Conservation (phyloP, 2,329 filamentous ascomycete species). For the Chrysosporium keratinophilum region DNA sequence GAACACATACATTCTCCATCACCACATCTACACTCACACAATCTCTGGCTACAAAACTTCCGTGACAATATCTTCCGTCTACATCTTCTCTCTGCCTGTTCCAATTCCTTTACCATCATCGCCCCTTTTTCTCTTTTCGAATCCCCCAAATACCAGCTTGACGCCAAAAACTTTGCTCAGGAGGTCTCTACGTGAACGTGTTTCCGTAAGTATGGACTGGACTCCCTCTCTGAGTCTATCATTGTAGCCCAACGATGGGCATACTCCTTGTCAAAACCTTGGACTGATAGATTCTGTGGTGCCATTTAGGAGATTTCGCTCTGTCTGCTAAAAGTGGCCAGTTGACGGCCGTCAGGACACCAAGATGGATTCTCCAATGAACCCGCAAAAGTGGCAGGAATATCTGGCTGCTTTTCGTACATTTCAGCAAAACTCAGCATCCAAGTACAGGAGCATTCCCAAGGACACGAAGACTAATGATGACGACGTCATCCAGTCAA, state of each 20-base stretch:
- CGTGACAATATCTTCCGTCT: too few species aligned
- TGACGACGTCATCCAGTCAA: neutral
- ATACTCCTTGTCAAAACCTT: neutral
- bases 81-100: too few species aligned
- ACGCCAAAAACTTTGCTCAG: neutral
- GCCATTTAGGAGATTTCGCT: neutral
- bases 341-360: neutral
- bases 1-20: neutral
- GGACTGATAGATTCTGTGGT: neutral
- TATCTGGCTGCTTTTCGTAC: conserved; percentile 1
- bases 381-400: neutral
- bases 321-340: neutral
- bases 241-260: neutral
- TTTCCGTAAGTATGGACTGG: neutral
- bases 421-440: neutral
- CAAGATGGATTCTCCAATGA: conserved; percentile 1
- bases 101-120: too few species aligned
- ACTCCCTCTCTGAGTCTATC: neutral
- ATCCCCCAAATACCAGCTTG: too few species aligned
- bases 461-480: neutral
- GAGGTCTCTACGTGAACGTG: neutral
- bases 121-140: too few species aligned
- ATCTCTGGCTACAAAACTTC: too few species aligned
- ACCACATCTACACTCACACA: neutral
- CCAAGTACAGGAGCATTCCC: neutral